Evolutionary conservation across 768 basidiomycete species (phyloP).

Genomic region (Chalciporus chontae): DNA sequence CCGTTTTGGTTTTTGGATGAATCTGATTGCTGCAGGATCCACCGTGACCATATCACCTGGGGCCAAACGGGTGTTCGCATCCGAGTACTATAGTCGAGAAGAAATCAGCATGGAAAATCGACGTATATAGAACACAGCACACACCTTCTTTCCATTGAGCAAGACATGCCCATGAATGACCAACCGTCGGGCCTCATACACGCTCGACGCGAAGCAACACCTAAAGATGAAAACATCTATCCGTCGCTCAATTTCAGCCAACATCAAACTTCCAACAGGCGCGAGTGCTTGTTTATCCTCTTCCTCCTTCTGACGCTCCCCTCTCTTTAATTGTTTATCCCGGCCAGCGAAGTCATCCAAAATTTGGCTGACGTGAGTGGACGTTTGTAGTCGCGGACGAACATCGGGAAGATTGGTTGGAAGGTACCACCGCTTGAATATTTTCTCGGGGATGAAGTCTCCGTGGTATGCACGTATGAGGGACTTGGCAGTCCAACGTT

Average conservation of each 20-base stretch:
- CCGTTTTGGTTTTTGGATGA: slow-evolving; percentile 46
- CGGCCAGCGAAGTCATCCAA: slow-evolving; percentile 61
- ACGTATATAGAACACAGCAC: slow-evolving; percentile 19
- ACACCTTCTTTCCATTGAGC: slow-evolving; percentile 87
- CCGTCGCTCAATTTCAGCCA: slow-evolving; percentile 88
- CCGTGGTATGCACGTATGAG: slow-evolving; percentile 93
- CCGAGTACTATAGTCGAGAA: slow-evolving; percentile 54
- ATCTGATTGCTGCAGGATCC: slow-evolving; percentile 73
- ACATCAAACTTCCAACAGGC: slow-evolving; percentile 95
- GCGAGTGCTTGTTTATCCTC: slow-evolving; percentile 64
- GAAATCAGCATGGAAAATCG: not conserved
- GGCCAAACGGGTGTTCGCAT: slow-evolving; percentile 83
- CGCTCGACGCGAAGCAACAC: slow-evolving; percentile 81
- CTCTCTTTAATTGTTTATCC: slow-evolving; percentile 37
- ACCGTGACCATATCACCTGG: slow-evolving; percentile 96
- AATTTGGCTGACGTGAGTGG: slow-evolving; percentile 35
- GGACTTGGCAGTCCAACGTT: slow-evolving; percentile 85
- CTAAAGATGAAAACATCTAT: slow-evolving; percentile 92
- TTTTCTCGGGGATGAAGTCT: slow-evolving; percentile 87
- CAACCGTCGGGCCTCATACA: slow-evolving; percentile 84
- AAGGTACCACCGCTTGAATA: slow-evolving; percentile 94
- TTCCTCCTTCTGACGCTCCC: slow-evolving; percentile 47
- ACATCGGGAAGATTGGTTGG: slow-evolving; percentile 84
- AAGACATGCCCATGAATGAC: slow-evolving; percentile 84
- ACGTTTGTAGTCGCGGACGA: slow-evolving; percentile 49